Evolutionary conservation across 2,329 filamentous ascomycete species (phyloP).

Genomic region (Claviceps purpurea): DNA sequence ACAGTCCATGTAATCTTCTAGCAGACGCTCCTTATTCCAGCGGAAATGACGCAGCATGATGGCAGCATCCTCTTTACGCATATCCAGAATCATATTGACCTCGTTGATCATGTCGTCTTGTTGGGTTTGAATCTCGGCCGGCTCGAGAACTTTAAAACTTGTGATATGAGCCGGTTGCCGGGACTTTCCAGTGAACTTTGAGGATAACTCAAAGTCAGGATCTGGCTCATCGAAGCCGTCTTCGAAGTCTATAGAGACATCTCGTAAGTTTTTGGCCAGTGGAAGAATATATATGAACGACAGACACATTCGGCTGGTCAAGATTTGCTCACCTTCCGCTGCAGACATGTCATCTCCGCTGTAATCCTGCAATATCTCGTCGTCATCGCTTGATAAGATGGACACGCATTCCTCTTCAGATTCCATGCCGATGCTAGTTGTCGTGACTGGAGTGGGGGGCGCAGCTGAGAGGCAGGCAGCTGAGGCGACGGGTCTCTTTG

Average conservation of each 20-base stretch:
- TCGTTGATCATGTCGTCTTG: slow-evolving; percentile 80
- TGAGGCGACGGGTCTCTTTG: slow-evolving; percentile 46
- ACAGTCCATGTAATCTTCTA: slow-evolving; percentile 92
- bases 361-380: slow-evolving; percentile 61
- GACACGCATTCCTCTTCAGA: slow-evolving; percentile 93
- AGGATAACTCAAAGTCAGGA: slow-evolving; percentile 35
- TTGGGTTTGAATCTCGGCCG: slow-evolving; percentile 67
- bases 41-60: slow-evolving; percentile 80
- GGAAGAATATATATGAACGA: neutral
- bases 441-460: slow-evolving; percentile 45
- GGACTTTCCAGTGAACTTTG: slow-evolving; percentile 55
- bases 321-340: slow-evolving; percentile 30
- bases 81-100: slow-evolving; percentile 80
- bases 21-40: slow-evolving; percentile 93
- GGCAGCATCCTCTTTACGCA: slow-evolving; percentile 77
- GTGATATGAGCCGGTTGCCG: slow-evolving; percentile 69
- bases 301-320: neutral
- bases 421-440: slow-evolving; percentile 59
- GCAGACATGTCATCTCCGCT: slow-evolving; percentile 58
- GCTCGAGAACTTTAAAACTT: slow-evolving; percentile 68
- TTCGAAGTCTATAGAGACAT: slow-evolving; percentile 36
- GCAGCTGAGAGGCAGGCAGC: slow-evolving; percentile 30
- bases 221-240: slow-evolving; percentile 44
- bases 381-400: slow-evolving; percentile 59
- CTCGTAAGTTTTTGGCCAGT: neutral